These are phyloP conservation scores for Withania somnifera DNA, from an alignment of 305 asterid genomes.

Conservation along the genomic window DNA sequence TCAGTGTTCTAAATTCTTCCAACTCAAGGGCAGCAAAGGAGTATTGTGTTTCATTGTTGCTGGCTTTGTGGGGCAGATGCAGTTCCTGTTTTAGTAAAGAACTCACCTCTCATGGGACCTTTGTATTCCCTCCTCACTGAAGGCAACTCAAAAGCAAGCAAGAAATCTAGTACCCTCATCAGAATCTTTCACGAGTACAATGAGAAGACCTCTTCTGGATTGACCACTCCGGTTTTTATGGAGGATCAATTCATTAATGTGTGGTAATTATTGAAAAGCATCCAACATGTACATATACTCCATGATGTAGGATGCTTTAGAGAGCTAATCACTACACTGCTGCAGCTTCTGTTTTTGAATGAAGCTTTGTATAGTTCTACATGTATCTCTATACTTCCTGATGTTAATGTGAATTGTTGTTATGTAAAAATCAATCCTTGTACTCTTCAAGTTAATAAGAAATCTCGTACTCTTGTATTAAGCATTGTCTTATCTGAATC, in stretches of 20 bases:
- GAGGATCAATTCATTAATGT: constrained; percentile 58
- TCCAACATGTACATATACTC: constrained; percentile 17
- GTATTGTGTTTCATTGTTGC: constrained; percentile 44
- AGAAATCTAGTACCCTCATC: constrained; percentile 64
- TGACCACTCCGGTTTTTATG: constrained; percentile 22
- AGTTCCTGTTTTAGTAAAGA: constrained; percentile 66
- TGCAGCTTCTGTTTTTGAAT: constrained; percentile 33
- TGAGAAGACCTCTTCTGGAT: constrained; percentile 33
- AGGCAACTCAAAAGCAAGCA: constrained; percentile 47
- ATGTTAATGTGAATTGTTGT: neutral
- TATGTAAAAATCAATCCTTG: neutral
- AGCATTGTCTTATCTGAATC: neutral
- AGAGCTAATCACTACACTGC: constrained; percentile 34
- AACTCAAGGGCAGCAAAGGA: constrained; percentile 39
- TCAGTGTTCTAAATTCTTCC: constrained; percentile 33
- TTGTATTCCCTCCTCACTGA: constrained; percentile 44
- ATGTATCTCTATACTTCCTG: constrained; percentile 13
- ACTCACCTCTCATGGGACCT: constrained; percentile 41
- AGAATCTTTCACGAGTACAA: constrained; percentile 47
- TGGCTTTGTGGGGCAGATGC: constrained; percentile 41
- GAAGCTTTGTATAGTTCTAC: constrained; percentile 31
- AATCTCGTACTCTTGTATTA: too few species aligned
- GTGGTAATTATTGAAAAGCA: constrained; percentile 31
- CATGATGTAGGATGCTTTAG: neutral
- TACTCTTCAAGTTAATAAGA: neutral